phyloP scores from a whole-genome alignment of 1,284 basidiomycete genomes.

The Leccinum proliferum region DNA sequence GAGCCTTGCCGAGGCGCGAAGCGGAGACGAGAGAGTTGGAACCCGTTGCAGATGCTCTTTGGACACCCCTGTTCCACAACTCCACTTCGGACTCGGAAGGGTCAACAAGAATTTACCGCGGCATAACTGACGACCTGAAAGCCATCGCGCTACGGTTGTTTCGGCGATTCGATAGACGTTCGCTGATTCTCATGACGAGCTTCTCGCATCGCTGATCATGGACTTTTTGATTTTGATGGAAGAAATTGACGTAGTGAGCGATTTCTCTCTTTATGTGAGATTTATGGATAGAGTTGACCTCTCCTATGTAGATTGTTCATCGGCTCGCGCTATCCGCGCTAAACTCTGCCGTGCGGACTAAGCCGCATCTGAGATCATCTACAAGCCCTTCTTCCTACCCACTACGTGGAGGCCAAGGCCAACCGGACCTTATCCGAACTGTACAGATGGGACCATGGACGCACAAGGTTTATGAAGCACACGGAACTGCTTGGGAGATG shows the following conservation, averaged over 20 bases:
- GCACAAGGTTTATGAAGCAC: constrained; percentile 91
- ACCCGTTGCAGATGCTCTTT: constrained; percentile 80
- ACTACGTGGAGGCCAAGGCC: constrained; percentile 83
- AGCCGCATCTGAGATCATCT: constrained; percentile 88
- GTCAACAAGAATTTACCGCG: constrained; percentile 88
- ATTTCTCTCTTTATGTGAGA: not conserved
- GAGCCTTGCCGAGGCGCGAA: constrained; percentile 51
- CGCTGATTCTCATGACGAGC: constrained; percentile 46
- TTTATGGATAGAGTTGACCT: constrained; percentile 3
- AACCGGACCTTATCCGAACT: constrained; percentile 82
- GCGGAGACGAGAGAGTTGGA: constrained; percentile 55
- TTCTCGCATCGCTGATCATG: constrained; percentile 79
- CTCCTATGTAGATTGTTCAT: constrained; percentile 65
- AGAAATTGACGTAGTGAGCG: constrained; percentile 76
- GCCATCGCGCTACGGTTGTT: constrained; percentile 84
- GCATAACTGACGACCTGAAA: constrained; percentile 93
- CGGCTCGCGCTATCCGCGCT: constrained; percentile 83
- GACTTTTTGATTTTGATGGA: constrained; percentile 88
- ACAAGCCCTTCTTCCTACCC: constrained; percentile 65
- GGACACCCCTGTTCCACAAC: constrained; percentile 87
- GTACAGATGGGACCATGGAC: constrained; percentile 99
- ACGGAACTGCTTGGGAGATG: constrained; percentile 96
- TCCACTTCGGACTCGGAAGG: constrained; percentile 79
- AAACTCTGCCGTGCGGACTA: constrained; percentile 93
- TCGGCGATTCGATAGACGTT: constrained; percentile 96